Base-by-base conservation (phyloP, 805 yeast species). In the Cyberlindnera veronae region DNA sequence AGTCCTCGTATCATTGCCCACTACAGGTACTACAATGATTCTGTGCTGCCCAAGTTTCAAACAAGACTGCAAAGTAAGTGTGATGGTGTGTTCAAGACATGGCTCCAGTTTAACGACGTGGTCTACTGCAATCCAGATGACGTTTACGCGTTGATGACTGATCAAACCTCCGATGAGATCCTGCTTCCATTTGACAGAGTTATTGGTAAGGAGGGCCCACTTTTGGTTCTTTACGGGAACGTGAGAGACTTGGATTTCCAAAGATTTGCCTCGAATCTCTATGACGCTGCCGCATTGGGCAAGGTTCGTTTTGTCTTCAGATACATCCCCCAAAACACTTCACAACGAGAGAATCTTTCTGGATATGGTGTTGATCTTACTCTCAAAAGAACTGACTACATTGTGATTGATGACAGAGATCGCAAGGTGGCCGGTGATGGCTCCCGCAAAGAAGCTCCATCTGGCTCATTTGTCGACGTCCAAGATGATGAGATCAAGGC, bases 251-350 rank as follows among this genome's bases (percentile, higher is more conserved):
- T 57, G 4, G 61, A 66, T 3, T 83, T 88, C 50, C 64, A 65
- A 13, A 64, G 64, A 5, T 81, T 84, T 63, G 79, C 86, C 51
- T 57, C 67, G 12, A 73, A 78, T 42, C 61, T 91, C 37, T 71
- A 68, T 43, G 72, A 74, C 28, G 77, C 80, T 42, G 82, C 95
- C 0, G 53, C 63, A 13, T 58, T 68, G 3, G 91, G 85, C 0
- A 84, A 85, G 53, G 56, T 89, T 20, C 71, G 84, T 35, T 84
- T 86, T 57, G 74, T 81, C 3, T 77, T 95, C 83, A 73, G 96
- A 50, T 81, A 88, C 51, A 68, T 77, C 11, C 81, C 84, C 0
- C 43, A 45, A 20, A 50, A 23, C 13, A 32, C 13, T 1, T 41
- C 15, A 12, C 51, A 58, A 13, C 39, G 40, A 11, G 73, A 68